Conservation (phyloP, 1,284 basidiomycete species). For the Irpex rosettiformis region DNA sequence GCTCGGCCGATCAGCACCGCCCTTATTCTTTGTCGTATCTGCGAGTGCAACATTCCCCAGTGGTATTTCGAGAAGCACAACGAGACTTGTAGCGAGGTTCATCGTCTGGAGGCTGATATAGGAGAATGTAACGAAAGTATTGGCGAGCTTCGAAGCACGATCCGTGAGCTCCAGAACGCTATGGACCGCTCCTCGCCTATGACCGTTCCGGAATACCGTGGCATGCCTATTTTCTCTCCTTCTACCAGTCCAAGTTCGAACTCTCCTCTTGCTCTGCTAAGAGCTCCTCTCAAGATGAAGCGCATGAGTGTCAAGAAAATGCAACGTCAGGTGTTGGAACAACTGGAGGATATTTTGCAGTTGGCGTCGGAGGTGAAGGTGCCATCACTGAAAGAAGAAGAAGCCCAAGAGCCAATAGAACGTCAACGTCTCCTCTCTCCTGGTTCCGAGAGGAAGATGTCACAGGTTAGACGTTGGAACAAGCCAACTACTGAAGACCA, state of each 20-base stretch:
- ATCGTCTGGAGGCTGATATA: slow-evolving; percentile 95
- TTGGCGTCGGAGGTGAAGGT: slow-evolving; percentile 82
- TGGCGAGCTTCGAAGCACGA: slow-evolving; percentile 79
- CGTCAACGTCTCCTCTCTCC: slow-evolving; percentile 88
- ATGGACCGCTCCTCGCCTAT: slow-evolving; percentile 63
- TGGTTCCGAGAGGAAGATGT: slow-evolving; percentile 80
- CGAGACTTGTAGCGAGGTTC: slow-evolving; percentile 97
- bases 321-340: slow-evolving; percentile 77
- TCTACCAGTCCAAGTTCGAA: slow-evolving; percentile 64
- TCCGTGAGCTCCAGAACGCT: slow-evolving; percentile 66
- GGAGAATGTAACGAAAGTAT: slow-evolving; percentile 92
- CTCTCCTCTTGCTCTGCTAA: slow-evolving; percentile 71
- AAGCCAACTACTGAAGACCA: slow-evolving; percentile 84
- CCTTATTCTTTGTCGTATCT: slow-evolving; percentile 96
- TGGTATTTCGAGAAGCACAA: slow-evolving; percentile 99
- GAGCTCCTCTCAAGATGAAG: slow-evolving; percentile 63
- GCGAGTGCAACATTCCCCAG: slow-evolving; percentile 93
- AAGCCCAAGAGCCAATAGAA: slow-evolving; percentile 87
- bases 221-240: slow-evolving; percentile 78
- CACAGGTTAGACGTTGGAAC: slow-evolving; percentile 79
- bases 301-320: slow-evolving; percentile 78
- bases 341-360: slow-evolving; percentile 82
- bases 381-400: slow-evolving; percentile 88
- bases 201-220: slow-evolving; percentile 77
- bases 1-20: slow-evolving; percentile 76